Evolutionary conservation across 2,329 filamentous ascomycete species (phyloP), one percentile per base, ranked within the genome.

Genomic region (Aspergillus arachidicola): DNA sequence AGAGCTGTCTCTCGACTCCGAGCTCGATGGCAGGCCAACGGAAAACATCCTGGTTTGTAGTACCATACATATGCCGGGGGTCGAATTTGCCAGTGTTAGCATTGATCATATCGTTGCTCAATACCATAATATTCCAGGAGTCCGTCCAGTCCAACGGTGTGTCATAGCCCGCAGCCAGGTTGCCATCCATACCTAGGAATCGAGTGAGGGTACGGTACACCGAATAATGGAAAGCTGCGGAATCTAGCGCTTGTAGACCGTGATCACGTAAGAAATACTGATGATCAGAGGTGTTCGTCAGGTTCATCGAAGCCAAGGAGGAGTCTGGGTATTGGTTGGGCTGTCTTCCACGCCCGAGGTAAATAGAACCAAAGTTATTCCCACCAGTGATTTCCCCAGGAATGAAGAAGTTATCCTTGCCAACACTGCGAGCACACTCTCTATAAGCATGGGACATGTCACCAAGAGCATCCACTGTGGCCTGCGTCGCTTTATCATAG

Each of bases 1-100:
- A 74, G 7, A 89, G 76, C 71, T 86, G 84, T 51, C 85, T 81
- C 68, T 88, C 80, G 0, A 84, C 84, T 4, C 87, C 87, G 62
- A 86, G 82, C 43, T 79, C 77, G 28, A 89, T 78, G 11, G 85
- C 82, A 10, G 87, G 87, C 87, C 87, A 89, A 41, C 87, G 81
- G 68, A 89, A 86, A 9, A 89, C 86, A 71, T 90, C 87, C 75
- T 90, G 87, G 69, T 89, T 89, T 7, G 86, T 87, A 2, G 84
- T 83, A 56, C 87, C 87, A 69, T 85, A 89, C 82, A 89, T 84
- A 70, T 89, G 87, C 1, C 87, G 82, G 4, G 87, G 87, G 67
- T 90, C 87, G 64, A 88, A 87, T 59, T 84, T 74, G 36, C 86
- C 86, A 2, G 85, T 88, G 69, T 87, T 85, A 2, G 84, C 80